These are phyloP conservation scores for Huntiella abstrusa DNA, from an alignment of 2,329 filamentous ascomycete genomes.

Conservation along the genomic window DNA sequence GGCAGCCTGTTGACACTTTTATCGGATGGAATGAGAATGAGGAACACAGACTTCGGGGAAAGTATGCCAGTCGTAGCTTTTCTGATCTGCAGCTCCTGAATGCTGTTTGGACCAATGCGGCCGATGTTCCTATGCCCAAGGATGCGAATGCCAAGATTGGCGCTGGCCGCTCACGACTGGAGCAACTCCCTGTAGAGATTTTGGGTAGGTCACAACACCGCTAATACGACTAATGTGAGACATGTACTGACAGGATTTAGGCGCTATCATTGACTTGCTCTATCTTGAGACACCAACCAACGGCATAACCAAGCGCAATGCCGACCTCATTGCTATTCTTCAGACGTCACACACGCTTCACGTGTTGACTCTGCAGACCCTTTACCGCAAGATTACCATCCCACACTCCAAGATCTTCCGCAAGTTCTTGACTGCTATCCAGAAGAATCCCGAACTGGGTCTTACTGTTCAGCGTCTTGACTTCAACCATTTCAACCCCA, in stretches of 20 bases:
- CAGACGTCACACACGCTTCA: conserved; percentile 60
- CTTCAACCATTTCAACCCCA: conserved; percentile 72
- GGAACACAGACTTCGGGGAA: conserved; percentile 27
- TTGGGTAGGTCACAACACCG: conserved; percentile 36
- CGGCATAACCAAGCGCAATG: conserved; percentile 55
- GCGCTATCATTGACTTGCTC: conserved; percentile 54
- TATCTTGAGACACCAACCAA: conserved; percentile 55
- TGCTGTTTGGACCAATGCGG: conserved; percentile 32
- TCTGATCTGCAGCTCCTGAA: conserved; percentile 37
- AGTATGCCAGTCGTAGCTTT: conserved; percentile 40
- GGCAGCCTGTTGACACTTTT: conserved; percentile 38
- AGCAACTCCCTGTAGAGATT: conserved; percentile 51
- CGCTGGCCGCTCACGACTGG: conserved; percentile 38
- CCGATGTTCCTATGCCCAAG: conserved; percentile 9
- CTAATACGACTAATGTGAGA: background rate
- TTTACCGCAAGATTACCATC: conserved; percentile 65
- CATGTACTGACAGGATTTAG: conserved; percentile 22
- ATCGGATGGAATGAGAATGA: conserved; percentile 44
- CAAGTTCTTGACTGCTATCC: conserved; percentile 56
- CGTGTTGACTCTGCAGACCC: conserved; percentile 50
- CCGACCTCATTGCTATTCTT: conserved; percentile 58
- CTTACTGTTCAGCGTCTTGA: conserved; percentile 62
- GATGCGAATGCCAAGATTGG: conserved; percentile 11
- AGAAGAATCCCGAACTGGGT: conserved; percentile 47
- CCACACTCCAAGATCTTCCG: conserved; percentile 69